Evolutionary conservation across 345 rosid genomes (phyloP), one percentile per base, ranked within the genome.

Genomic region (Populus ilicifolia): DNA sequence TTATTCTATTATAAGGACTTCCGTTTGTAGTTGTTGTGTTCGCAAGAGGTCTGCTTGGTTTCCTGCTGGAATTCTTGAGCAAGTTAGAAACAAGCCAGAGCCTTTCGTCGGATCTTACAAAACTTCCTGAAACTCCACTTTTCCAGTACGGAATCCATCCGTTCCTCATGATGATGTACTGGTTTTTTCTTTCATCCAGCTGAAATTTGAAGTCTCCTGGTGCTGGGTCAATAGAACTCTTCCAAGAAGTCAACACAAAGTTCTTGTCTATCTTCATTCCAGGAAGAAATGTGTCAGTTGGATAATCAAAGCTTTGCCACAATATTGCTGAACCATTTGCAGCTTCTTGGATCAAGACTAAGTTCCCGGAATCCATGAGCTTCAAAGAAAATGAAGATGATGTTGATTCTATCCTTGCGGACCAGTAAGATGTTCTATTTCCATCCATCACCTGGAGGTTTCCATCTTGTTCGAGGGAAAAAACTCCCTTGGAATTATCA

Each of bases 131-230:
- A 54, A 35, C 43, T 35, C 18, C 65, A 67, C 72, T 76, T 56
- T 20, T 76, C 78, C 78, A 76, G 44, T 67, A 25, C 23, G 46
- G 61, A 2, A 38, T 52, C 4, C 18, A 67, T 10, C 54, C 44
- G 3, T 41, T 21, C 17, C 52, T 52, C 36, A 18, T 35, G 6
- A 68, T 67, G 2, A 67, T 18, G 61, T 14, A 76, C 72, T 76
- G 65, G 61, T 76, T 52, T 13, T 52, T 6, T 14, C 8, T 50
- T 16, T 36, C 30, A 50, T 76, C 67, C 23, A 21, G 66, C 38
- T 54, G 64, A 52, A 76, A 76, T 4, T 5, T 67, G 66, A 76
- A 76, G 12, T 76, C 35, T 13, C 78, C 78, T 35, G 72, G 27
- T 30, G 44, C 78, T 9, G 78, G 78, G 35, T 76, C 44, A n/a